Evolutionary conservation across 306 rosid species (phyloP).

Genomic region (Carpinus viminea): DNA sequence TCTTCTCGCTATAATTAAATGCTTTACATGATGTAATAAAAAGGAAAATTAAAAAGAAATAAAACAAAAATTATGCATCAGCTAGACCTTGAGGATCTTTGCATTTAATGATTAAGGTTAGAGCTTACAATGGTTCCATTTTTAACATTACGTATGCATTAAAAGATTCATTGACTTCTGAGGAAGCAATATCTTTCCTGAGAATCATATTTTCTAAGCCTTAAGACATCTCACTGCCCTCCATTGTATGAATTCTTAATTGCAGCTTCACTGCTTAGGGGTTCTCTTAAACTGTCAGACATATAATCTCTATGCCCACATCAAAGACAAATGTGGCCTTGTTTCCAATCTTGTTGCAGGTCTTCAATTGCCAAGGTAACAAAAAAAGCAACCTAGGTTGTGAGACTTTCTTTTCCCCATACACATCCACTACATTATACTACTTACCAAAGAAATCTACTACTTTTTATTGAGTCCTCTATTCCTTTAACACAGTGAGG

Average conservation of each 20-base stretch:
- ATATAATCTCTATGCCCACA: conserved; percentile 48
- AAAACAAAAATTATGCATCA: not conserved
- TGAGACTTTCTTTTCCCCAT: conserved; percentile 8
- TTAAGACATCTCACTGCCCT: not conserved
- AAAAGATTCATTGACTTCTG: not conserved
- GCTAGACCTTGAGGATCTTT: not conserved
- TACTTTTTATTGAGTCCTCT: conserved; percentile 13
- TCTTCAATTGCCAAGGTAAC: conserved; percentile 86
- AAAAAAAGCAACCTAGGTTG: conserved; percentile 13
- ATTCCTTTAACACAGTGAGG: conserved; percentile 60
- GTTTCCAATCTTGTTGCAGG: conserved; percentile 71
- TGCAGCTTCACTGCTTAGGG: conserved; percentile 88
- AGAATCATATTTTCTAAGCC: not conserved
- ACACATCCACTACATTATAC: not conserved
- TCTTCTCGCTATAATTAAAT: not conserved
- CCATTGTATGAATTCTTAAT: conserved; percentile 17
- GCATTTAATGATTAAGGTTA: not conserved
- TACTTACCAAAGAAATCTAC: not conserved
- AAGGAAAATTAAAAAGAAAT: not conserved
- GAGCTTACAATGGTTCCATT: not conserved
- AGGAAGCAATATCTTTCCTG: not conserved
- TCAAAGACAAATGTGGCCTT: conserved; percentile 55
- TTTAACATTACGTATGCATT: not conserved
- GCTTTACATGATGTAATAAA: not conserved
- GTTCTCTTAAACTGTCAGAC: conserved; percentile 62